A percentile compares a stretch with the other conserved stretches of the same genome.
phyloP scores from a whole-genome alignment of 371 early-diverging fungal genomes.

The Mortierella sp. region DNA sequence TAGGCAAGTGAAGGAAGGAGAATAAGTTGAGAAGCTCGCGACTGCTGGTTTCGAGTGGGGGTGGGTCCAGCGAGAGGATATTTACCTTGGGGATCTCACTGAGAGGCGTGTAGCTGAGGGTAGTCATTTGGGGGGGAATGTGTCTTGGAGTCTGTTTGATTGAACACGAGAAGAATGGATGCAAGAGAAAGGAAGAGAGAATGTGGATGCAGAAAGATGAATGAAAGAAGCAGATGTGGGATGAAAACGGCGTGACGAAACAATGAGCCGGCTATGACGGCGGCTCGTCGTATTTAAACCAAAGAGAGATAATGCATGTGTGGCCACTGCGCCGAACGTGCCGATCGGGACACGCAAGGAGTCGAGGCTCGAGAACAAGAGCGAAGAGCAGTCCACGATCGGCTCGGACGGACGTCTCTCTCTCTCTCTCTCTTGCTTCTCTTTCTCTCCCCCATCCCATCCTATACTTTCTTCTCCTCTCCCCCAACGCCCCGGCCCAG shows the following conservation, averaged over 20 bases:
- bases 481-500: not conserved
- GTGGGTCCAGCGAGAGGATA: no score
- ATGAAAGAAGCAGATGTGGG: conserved; percentile 49
- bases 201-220: not conserved
- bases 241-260: conserved; percentile 86
- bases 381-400: not conserved
- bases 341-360: no score
- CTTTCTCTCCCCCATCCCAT: not conserved
- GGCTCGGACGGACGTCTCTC: no score
- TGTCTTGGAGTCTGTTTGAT: not conserved
- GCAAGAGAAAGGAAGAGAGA: not conserved
- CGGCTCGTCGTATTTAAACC: conserved; percentile 45
- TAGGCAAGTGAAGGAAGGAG: not conserved
- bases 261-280: conserved; percentile 68
- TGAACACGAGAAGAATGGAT: not conserved
- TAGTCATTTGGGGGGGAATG: conserved; percentile 3
- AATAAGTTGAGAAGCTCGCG: not conserved
- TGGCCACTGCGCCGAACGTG: conserved; percentile 1
- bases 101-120: conserved; percentile 25
- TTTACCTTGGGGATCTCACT: conserved; percentile 27
- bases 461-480: not conserved
- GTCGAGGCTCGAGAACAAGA: no score
- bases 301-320: conserved; percentile 68
- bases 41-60: not conserved
- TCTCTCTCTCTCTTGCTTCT: not conserved